Evolutionary conservation across 345 rosid species (phyloP).

Genomic region (sweet orange (Citrus sinensis)): DNA sequence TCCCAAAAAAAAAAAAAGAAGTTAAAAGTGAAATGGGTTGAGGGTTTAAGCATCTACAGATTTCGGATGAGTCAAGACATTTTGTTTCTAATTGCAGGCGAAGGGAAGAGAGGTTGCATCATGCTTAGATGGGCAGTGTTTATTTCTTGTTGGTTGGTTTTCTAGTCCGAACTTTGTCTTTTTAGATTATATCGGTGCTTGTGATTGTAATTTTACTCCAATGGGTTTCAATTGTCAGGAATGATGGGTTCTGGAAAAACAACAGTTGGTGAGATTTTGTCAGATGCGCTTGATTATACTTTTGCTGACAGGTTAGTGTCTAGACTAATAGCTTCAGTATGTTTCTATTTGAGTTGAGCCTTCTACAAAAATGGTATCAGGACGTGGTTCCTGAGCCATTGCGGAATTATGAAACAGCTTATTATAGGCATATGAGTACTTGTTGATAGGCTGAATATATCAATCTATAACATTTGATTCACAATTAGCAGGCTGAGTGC

Average conservation of each 20-base stretch:
- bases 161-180: conserved; percentile 5
- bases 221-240: conserved; percentile 23
- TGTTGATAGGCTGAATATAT: neutral
- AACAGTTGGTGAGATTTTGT: conserved; percentile 43
- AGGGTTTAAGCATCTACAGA: neutral
- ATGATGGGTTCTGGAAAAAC: conserved; percentile 62
- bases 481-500: neutral
- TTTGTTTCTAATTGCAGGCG: conserved; percentile 21
- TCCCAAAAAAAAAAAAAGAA: neutral
- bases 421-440: neutral
- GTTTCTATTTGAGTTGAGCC: neutral
- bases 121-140: conserved; percentile 29
- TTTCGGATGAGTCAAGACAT: neutral
- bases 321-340: neutral
- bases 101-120: conserved; percentile 30
- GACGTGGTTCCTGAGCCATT: neutral
- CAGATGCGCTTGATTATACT: conserved; percentile 35
- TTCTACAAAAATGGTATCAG: neutral
- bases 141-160: conserved; percentile 51
- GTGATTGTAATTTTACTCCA: neutral
- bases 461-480: neutral
- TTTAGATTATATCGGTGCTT: neutral
- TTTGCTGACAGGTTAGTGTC: conserved; percentile 46
- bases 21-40: neutral
- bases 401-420: neutral